Evolutionary conservation across 1,139 yeast species (phyloP).

Genomic region (Nematodospora anomalae): DNA sequence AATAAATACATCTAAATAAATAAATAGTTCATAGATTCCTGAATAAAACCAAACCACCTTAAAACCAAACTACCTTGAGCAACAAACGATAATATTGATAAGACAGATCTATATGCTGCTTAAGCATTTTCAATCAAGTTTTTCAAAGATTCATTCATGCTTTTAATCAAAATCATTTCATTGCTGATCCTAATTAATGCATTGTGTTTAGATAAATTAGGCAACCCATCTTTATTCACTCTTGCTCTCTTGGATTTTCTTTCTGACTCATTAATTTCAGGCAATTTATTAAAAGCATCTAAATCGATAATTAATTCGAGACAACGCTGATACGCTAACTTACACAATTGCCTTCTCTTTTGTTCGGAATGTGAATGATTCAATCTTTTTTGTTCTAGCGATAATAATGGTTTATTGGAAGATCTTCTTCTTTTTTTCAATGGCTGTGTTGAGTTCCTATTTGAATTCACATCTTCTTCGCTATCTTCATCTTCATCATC

Average conservation of each 20-base stretch:
- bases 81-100: too few relatives aligned
- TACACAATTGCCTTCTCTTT: slow-evolving; percentile 69
- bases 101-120: too few relatives aligned
- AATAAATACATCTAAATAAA: too few relatives aligned
- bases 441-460: slow-evolving; percentile 12
- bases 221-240: slow-evolving; percentile 47
- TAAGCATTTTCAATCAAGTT: slow-evolving; percentile 14
- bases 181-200: slow-evolving; percentile 45
- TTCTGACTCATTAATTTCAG: slow-evolving; percentile 21
- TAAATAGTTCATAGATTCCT: too few relatives aligned
- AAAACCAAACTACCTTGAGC: too few relatives aligned
- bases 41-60: too few relatives aligned
- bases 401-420: slow-evolving; percentile 47
- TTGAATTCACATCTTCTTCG: slow-evolving; percentile 6
- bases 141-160: slow-evolving; percentile 36
- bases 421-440: slow-evolving; percentile 32
- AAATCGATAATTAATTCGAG: slow-evolving; percentile 42
- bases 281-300: slow-evolving; percentile 39
- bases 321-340: slow-evolving; percentile 58
- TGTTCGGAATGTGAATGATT: slow-evolving; percentile 80
- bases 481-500: slow-evolving; percentile 18
- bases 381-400: slow-evolving; percentile 66
- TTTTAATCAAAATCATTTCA: slow-evolving; percentile 38
- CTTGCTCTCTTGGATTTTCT: slow-evolving; percentile 44
- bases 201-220: slow-evolving; percentile 47